Base-by-base conservation (phyloP, 805 yeast genomes). In the Candida ficus region DNA sequence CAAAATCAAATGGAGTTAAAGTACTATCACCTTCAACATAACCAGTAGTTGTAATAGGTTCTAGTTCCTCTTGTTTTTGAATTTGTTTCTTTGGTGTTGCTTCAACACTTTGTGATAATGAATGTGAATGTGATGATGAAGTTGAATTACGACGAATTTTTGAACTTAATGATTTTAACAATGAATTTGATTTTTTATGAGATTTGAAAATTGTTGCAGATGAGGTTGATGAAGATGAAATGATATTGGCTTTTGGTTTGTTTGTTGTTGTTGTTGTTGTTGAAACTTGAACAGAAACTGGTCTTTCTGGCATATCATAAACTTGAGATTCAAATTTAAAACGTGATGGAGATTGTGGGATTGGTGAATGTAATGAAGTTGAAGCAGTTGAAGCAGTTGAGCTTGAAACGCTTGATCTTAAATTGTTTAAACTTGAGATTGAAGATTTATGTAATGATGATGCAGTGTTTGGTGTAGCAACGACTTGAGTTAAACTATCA, bases 321-420 rank as follows among this genome's bases (percentile, higher is more conserved):
- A 52, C 52, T 44, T 55, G 59, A n/a, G 68, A 58, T 41, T 66
- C 62, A 42, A 60, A 66, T 29, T 60, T 62, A 47, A 66, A 66
- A 6, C 58, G 44, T 7, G 54, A 44, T 18, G 56, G 56, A 3
- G 53, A 48, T 30, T 46, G 44, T 4, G 41, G 30, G 3, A 38
- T 25, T n/a, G 51, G 43, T 3, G 50, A 47, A 16, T 26, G 37
- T 9, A 47, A 25, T 8, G 50, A 46, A 3, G 51, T 39, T 3
- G 50, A 43, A 23, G 54, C 32, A 30, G 46, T n/a, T 3, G 52
- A 41, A 7, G 39, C 43, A 2, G 32, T 23, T 19, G 38, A 13
- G 7, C 21, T n/a, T 22, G 38, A 11, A 29, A n/a, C n/a, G n/a
- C n/a, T n/a, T n/a, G 46, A 41, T 40, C 41, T 44, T 27, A 39